A percentile compares a stretch with the other conserved stretches of the same genome.
Evolutionary conservation across 345 rosid species (phyloP).

Genomic region (Brassica rapa): DNA sequence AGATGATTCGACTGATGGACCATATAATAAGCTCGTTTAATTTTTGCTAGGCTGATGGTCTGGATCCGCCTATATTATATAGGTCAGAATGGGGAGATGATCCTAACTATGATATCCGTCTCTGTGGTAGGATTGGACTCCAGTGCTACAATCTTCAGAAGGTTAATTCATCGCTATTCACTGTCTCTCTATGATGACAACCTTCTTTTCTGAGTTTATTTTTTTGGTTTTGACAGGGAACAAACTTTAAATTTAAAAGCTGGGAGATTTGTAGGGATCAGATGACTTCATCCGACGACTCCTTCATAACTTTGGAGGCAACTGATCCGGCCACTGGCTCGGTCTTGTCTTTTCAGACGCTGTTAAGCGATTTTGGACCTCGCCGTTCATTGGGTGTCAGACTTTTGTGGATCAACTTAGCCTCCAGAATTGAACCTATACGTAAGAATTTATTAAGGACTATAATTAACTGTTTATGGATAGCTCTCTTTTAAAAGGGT

Average conservation of each 20-base stretch:
- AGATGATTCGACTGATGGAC: too few relatives aligned
- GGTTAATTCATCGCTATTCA: background rate
- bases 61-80: background rate
- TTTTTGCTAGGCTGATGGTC: background rate
- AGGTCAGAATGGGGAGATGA: background rate
- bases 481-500: too few relatives aligned
- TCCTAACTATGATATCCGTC: background rate
- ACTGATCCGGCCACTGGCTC: background rate
- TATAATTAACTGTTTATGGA: too few relatives aligned
- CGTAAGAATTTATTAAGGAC: background rate
- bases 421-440: background rate
- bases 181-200: background rate
- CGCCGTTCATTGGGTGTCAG: background rate
- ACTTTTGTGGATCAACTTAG: background rate
- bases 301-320: background rate
- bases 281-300: background rate
- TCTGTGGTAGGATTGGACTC: background rate
- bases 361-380: background rate
- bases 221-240: conserved; percentile 2
- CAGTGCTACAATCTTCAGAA: background rate
- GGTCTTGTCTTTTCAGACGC: background rate
- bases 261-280: background rate
- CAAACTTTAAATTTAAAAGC: background rate
- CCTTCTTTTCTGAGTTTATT: background rate
- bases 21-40: too few relatives aligned